These are phyloP conservation scores for Citrus maxima DNA, from an alignment of 345 rosid species.

Conservation along the genomic window DNA sequence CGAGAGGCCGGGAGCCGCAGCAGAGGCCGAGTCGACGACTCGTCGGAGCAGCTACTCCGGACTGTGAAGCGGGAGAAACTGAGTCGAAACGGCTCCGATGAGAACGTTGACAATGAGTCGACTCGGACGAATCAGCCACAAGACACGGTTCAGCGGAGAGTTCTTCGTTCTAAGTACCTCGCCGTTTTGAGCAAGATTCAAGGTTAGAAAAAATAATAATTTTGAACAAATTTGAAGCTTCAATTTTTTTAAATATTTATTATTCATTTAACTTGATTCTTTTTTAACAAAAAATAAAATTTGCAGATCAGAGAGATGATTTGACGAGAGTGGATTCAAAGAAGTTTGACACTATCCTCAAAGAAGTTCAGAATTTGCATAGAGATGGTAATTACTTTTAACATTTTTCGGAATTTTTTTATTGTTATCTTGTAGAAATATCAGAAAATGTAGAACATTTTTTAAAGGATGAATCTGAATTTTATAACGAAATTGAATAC, in stretches of 20 bases:
- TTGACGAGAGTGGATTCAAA: constrained; percentile 53
- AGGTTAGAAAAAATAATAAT: constrained; percentile 23
- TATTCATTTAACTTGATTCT: background rate
- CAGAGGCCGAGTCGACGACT: background rate
- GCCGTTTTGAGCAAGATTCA: constrained; percentile 49
- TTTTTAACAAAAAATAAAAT: background rate
- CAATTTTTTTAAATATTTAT: background rate
- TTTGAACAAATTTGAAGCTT: background rate
- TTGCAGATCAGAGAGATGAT: constrained; percentile 71
- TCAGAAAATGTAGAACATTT: background rate
- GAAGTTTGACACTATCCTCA: constrained; percentile 52
- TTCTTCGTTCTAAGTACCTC: constrained; percentile 74
- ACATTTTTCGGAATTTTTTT: too few relatives aligned
- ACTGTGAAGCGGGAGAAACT: constrained; percentile 20
- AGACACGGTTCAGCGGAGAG: constrained; percentile 44
- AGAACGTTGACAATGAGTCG: constrained; percentile 11
- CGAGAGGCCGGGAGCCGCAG: constrained; percentile 1
- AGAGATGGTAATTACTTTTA: constrained; percentile 38
- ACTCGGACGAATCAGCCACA: constrained; percentile 11
- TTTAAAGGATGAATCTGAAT: too few relatives aligned
- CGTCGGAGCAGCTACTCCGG: constrained; percentile 5
- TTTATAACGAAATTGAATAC: too few relatives aligned
- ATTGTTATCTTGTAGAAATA: too few relatives aligned
- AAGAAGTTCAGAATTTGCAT: constrained; percentile 68
- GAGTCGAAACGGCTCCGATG: background rate